Base-by-base conservation (phyloP, 805 yeast genomes). In the Sporopachydermia lactativora region DNA sequence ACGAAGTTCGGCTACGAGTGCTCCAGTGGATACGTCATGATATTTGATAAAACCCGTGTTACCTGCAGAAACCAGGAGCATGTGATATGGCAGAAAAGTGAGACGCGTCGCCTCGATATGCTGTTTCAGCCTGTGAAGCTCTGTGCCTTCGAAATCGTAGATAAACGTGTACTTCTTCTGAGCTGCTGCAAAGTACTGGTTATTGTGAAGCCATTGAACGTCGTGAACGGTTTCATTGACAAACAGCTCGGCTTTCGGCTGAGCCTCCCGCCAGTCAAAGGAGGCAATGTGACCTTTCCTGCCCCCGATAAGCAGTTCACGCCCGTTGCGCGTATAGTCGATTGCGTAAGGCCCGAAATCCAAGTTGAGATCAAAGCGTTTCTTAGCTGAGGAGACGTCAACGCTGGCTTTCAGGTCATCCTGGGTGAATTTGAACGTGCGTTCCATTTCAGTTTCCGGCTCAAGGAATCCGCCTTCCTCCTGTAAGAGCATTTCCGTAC, bases 1-100 rank as follows among this genome's bases (percentile, higher is more conserved):
- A 54, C 88, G 71, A 19, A 77, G 64, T 57, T 92, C 97, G 36
- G 85, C 68, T 1, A 88, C 92, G 24, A 85, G 62, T 38, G 68
- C 73, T 45, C 98, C 98, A 0, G 97, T 92, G 3, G 96, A 80
- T 2, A 88, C 94, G 60, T 92, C 98, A 54, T 92, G 97, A 59
- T 84, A 92, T 60, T 82, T 84, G 45, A 92, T 66, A 59, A 70
- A 81, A 4, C 96, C 96, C 2, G 94, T 75, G 50, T 81, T 77
- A 35, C 98, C 97, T 1, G 94, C 85, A 1, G 95, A 75, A 1
- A 79, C 86, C 38, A 92, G 66, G 34, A 92, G 63, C 52, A 79
- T 88, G 61, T 92, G 98, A 57, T 88, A 92, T 1, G 97, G 97
- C 49, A 92, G 66, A 53, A 84, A 92, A 47, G 88, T 94, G 52